phyloP scores from a whole-genome alignment of 108 stramenopile genomes.

The Stephanodiscus minutulus region DNA sequence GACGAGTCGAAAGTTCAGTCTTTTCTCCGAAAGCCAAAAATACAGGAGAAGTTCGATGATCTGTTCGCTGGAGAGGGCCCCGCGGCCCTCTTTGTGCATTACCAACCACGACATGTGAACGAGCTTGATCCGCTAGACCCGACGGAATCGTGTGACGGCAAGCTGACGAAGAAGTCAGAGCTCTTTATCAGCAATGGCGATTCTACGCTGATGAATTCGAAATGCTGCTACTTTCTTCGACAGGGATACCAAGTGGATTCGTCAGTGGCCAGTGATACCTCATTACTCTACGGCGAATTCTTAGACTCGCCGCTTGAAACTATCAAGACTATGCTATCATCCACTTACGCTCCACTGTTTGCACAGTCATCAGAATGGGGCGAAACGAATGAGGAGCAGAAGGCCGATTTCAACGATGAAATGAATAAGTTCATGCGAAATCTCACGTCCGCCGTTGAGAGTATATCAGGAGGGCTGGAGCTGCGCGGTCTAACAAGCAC shows the following conservation, averaged over 20 bases:
- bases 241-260: conserved; percentile 32
- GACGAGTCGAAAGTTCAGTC: conserved; percentile 61
- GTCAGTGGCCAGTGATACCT: conserved; percentile 48
- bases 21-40: conserved; percentile 58
- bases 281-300: conserved; percentile 83
- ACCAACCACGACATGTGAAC: conserved; percentile 46
- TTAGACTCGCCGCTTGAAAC: conserved; percentile 63
- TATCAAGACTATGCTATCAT: conserved; percentile 67
- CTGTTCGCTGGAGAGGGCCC: conserved; percentile 69
- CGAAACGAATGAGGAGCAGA: conserved; percentile 69
- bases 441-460: conserved; percentile 74
- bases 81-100: conserved; percentile 67
- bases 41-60: conserved; percentile 51
- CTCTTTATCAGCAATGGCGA: conserved; percentile 67
- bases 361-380: conserved; percentile 77
- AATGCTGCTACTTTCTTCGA: conserved; percentile 61
- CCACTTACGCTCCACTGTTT: conserved; percentile 66
- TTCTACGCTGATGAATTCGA: conserved; percentile 42
- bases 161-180: conserved; percentile 37
- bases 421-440: conserved; percentile 63
- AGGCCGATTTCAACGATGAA: conserved; percentile 67
- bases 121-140: conserved; percentile 37
- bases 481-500: conserved; percentile 57
- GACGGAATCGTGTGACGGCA: conserved; percentile 7
- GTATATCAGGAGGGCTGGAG: conserved; percentile 71